Percentiles rank a stretch among this genome's conserved stretches.
phyloP scores from a whole-genome alignment of 257 asterid species.

The Fraxinus excelsior region DNA sequence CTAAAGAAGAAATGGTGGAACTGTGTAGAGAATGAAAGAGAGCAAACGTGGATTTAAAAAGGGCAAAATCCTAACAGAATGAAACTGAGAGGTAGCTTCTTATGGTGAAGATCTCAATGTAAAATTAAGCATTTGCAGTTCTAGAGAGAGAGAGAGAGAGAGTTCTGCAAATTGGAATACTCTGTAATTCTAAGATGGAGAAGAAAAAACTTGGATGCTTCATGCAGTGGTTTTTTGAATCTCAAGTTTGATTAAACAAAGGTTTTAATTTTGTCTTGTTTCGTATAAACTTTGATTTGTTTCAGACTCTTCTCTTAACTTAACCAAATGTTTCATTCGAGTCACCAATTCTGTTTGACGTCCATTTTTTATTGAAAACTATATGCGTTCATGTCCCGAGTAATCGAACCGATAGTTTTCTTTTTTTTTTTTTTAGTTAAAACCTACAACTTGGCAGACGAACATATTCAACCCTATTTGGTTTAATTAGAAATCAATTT shows the following conservation, averaged over 20 bases:
- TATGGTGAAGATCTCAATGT: constrained; percentile 78
- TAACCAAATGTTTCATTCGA: no score
- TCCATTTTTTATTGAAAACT: no score
- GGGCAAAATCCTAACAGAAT: constrained; percentile 17
- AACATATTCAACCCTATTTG: no score
- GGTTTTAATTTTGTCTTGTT: constrained; percentile 33
- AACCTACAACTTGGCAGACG: no score
- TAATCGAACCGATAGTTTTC: no score
- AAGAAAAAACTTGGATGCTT: constrained; percentile 71
- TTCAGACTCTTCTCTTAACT: background rate
- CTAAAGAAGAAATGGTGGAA: constrained; percentile 20
- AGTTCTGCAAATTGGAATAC: background rate
- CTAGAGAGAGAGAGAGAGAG: background rate
- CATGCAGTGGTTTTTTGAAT: constrained; percentile 65
- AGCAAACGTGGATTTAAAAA: constrained; percentile 19
- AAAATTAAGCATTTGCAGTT: constrained; percentile 17
- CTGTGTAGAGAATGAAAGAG: background rate
- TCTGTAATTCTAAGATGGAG: constrained; percentile 11
- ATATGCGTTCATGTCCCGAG: no score
- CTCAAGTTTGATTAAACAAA: constrained; percentile 58
- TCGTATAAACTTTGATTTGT: background rate
- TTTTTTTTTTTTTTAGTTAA: no score
- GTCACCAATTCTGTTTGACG: no score
- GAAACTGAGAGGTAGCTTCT: constrained; percentile 70
- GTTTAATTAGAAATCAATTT: no score